Base-by-base conservation (phyloP, 2,329 filamentous ascomycete species). In the Daldinia eschscholtzii region DNA sequence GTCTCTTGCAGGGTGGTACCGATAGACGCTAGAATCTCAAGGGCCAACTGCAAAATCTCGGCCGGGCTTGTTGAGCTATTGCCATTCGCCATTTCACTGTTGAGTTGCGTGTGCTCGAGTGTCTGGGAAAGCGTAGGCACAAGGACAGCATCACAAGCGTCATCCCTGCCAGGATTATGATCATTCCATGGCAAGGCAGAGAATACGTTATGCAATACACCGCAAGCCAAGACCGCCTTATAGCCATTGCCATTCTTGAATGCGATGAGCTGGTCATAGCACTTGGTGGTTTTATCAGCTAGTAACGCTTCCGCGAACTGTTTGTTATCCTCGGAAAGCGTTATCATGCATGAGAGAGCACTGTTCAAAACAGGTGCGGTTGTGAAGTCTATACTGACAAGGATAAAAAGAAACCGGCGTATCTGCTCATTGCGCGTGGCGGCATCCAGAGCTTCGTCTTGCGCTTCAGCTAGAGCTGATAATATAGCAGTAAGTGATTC, bases 11-110 rank as follows among this genome's bases (percentile, higher is more conserved):
- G 80, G 52, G 82, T 83, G 2, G 88, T 90, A 46, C 88, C 88
- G 53, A 92, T 91, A 6, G 88, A 88, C 3, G 88, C 89, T 0
- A 91, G 81, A 15, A 89, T 86, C 77, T 91, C 88, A 0, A 92
- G 79, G 2, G 88, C 87, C 15, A 89, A 77, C 73, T 86, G 82
- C 58, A 86, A 77, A 42, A 85, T 82, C 69, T 87, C 85, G 6
- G 79, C 70, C 1, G 83, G 79, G 68, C 79, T 81, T 7, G 80
- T 80, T 74, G 80, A 82, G 62, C 78, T 79, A 20, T 78, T 67
- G 35, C 79, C 81, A 39, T 83, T 75, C 73, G 76, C 18, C 72
- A 61, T 68, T 12, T 55, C 75, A 67, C 61, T 72, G 23, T 71
- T 72, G 15, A 78, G 68, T n/a, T 71, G 74, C 3, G 79, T 76